Conservation (phyloP, 2,329 filamentous ascomycete genomes). For the Aspergillus clavatus region DNA sequence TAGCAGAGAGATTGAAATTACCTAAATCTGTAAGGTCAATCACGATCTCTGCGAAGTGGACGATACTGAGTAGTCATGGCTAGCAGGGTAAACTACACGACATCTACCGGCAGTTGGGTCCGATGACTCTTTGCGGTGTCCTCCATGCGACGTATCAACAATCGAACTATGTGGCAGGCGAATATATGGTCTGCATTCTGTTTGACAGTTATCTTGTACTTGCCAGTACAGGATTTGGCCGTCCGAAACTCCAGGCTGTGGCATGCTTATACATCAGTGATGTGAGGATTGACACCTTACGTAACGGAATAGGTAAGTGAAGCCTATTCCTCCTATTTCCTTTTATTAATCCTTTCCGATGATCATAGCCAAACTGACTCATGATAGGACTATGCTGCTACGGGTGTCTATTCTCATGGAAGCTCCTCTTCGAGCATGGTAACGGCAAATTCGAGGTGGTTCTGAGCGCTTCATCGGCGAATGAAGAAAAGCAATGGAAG, state of each 20-base stretch:
- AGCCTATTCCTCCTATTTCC: neutral
- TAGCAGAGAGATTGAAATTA: conserved; percentile 78
- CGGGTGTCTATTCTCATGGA: conserved; percentile 85
- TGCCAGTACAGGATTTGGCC: conserved; percentile 61
- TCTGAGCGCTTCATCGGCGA: conserved; percentile 75
- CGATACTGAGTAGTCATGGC: conserved; percentile 10
- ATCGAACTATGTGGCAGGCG: conserved; percentile 61
- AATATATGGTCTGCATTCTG: conserved; percentile 81
- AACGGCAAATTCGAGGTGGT: conserved; percentile 78
- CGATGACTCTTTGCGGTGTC: conserved; percentile 74
- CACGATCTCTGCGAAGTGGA: neutral
- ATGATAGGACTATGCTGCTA: conserved; percentile 75
- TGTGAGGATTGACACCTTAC: conserved; percentile 34
- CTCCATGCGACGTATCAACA: conserved; percentile 80
- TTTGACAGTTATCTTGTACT: conserved; percentile 77
- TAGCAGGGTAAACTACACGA: conserved; percentile 36
- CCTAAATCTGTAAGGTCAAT: conserved; percentile 58
- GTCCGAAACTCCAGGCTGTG: conserved; percentile 66
- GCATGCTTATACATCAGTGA: conserved; percentile 63
- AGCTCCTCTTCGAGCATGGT: conserved; percentile 74
- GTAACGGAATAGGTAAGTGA: conserved; percentile 33
- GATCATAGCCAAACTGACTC: conserved; percentile 9
- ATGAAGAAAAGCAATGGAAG: conserved; percentile 78
- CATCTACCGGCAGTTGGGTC: conserved; percentile 73
- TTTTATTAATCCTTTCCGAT: neutral